Percentiles rank a stretch among this genome's conserved stretches.
These are phyloP conservation scores for Cryphonectria naterciae DNA, from an alignment of 2,329 filamentous ascomycete genomes.

Conservation along the genomic window DNA sequence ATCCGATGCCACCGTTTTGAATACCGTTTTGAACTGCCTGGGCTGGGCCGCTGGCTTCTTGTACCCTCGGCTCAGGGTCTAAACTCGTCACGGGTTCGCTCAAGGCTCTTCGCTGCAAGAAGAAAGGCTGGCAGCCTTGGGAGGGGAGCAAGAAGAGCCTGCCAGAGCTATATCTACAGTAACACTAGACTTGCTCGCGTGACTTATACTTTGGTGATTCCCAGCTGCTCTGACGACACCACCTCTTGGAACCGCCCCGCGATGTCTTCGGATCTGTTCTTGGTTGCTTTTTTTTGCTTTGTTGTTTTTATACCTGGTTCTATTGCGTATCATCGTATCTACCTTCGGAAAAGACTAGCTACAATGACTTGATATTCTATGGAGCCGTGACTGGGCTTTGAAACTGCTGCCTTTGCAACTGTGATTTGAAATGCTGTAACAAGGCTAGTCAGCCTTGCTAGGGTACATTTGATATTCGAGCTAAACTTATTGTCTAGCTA, in stretches of 20 bases:
- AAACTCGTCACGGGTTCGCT: neutral
- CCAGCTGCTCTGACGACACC: too few species aligned
- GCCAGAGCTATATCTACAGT: neutral
- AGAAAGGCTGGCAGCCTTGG: neutral
- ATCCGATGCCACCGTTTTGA: neutral
- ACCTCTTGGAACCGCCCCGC: too few species aligned
- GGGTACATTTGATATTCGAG: neutral
- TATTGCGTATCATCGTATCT: neutral
- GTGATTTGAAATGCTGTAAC: too few species aligned
- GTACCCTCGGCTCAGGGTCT: neutral
- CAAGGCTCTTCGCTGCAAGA: neutral
- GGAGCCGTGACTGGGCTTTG: neutral
- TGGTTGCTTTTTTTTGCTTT: neutral
- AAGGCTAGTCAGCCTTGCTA: too few species aligned
- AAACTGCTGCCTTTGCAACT: neutral
- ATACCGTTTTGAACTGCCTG: neutral
- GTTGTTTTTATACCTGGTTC: too few species aligned
- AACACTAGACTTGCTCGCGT: too few species aligned
- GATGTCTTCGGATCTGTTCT: too few species aligned
- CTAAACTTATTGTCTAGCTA: neutral
- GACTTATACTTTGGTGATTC: too few species aligned
- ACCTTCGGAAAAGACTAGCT: neutral
- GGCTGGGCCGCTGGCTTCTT: neutral
- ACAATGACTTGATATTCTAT: neutral
- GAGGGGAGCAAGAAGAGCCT: too few species aligned